Evolutionary conservation across 768 basidiomycete species (phyloP).

Genomic region (Leccinum sublutescens): DNA sequence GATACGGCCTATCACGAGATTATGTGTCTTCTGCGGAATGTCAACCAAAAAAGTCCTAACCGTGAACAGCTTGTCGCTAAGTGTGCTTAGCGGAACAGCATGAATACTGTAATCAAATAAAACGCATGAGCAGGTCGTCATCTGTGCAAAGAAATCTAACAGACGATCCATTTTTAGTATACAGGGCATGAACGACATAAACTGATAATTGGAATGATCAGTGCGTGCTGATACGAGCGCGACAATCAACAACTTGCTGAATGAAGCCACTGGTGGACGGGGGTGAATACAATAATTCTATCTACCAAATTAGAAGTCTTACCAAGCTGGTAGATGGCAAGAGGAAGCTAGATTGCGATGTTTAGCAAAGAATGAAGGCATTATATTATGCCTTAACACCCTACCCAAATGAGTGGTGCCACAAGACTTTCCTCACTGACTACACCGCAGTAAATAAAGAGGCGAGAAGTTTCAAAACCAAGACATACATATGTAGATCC

Average conservation of each 20-base stretch:
- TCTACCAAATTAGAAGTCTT: background rate
- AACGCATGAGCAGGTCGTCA: background rate
- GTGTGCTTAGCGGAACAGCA: background rate
- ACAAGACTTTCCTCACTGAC: slow-evolving; percentile 1
- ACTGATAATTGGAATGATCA: background rate
- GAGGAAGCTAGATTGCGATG: background rate
- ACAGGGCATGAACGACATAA: background rate
- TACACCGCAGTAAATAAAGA: background rate
- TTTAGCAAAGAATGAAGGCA: background rate
- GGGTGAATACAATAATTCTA: background rate
- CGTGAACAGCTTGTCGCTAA: background rate
- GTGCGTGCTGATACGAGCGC: background rate
- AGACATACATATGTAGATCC: slow-evolving; percentile 8
- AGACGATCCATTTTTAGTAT: background rate
- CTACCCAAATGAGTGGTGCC: slow-evolving; percentile 8
- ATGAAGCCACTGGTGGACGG: background rate
- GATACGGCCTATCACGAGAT: background rate
- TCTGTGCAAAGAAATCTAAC: background rate
- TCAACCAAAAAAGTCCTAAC: background rate
- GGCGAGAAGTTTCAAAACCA: background rate
- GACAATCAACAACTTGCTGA: background rate
- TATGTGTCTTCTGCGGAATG: background rate
- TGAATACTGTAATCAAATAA: background rate
- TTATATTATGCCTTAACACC: background rate
- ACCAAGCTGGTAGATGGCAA: slow-evolving; percentile 2